Percentiles rank a stretch among this genome's conserved stretches.
Evolutionary conservation across 495 filamentous ascomycete genomes (phyloP).

Genomic region (Aspergillus conjunctus): DNA sequence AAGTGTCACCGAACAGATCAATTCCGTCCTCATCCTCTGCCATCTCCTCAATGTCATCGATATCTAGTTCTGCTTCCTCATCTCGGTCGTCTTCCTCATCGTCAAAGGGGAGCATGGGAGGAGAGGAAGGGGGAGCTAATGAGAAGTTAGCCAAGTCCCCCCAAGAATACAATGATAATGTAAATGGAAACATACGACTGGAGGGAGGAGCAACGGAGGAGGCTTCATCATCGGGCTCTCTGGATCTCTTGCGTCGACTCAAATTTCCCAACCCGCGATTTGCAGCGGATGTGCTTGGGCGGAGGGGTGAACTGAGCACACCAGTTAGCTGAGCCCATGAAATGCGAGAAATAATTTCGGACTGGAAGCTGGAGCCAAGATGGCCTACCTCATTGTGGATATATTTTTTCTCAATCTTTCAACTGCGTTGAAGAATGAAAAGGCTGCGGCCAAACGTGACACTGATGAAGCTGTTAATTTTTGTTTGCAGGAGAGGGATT

Average conservation of each 20-base stretch:
- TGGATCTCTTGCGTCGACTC: slow-evolving; percentile 75
- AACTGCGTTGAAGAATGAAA: slow-evolving; percentile 10
- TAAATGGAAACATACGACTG: slow-evolving; percentile 58
- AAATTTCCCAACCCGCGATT: slow-evolving; percentile 70
- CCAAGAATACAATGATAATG: slow-evolving; percentile 26
- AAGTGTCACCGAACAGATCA: slow-evolving; percentile 89
- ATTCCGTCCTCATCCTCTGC: slow-evolving; percentile 94
- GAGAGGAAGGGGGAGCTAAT: slow-evolving; percentile 43
- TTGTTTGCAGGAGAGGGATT: slow-evolving; percentile 26
- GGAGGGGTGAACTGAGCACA: slow-evolving; percentile 71
- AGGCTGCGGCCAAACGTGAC: slow-evolving; percentile 11
- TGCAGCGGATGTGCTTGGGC: slow-evolving; percentile 79
- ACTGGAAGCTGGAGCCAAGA: not conserved
- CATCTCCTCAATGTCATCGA: slow-evolving; percentile 94
- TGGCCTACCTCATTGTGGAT: slow-evolving; percentile 45
- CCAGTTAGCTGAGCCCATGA: slow-evolving; percentile 19
- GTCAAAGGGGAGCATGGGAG: slow-evolving; percentile 58
- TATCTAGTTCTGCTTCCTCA: slow-evolving; percentile 75
- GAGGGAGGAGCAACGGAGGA: slow-evolving; percentile 74
- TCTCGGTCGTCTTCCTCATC: slow-evolving; percentile 76
- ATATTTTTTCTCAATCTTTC: slow-evolving; percentile 9
- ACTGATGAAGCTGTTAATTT: slow-evolving; percentile 24
- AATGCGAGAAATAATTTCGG: slow-evolving; percentile 11
- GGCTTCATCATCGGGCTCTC: slow-evolving; percentile 75
- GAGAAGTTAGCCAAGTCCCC: slow-evolving; percentile 26